Base-by-base conservation (phyloP, 371 early-diverging fungal species). In the Haplosporangium sp. region DNA sequence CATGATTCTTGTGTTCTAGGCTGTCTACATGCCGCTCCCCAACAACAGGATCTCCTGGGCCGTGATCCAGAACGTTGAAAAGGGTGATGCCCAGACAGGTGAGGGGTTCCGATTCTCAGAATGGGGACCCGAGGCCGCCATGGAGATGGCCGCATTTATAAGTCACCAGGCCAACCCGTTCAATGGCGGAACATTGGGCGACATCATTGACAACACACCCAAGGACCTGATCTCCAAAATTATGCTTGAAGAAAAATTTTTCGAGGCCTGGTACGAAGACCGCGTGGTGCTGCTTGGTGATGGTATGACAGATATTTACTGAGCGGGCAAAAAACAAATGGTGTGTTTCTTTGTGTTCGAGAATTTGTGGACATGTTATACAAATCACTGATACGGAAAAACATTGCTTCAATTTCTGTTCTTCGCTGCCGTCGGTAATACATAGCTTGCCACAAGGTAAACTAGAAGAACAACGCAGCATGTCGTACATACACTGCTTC, bases 1-100 rank as follows among this genome's bases (percentile, higher is more conserved):
- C 21, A 50, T 54, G 14, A 45, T 16, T 2, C 21, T 11, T 11
- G 29, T 14, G 1, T 36, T 43, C 51, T 54, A 69, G 75, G 47
- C 69, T 18, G 62, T 74, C 16, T 74, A 69, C 21, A 74, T 74
- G 75, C 69, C 69, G 23, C 62, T 74, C 0, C 75, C 75, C 0
- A 29, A 45, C 41, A 65, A 74, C 48, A 47, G 75, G 10, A 52
- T 74, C 40, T 69, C 69, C 1, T 74, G 75, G 75, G 75, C 75
- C 1, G 69, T 74, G 14, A 69, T 74, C 52, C 75, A 69, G 47
- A 74, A 74, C 23, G 69, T 68, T 0, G 54, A 64, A 0, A 41
- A 58, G 10, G 59, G 61, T 6, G 69, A 68, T 21, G 69, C 69
- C 20, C 29, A 21, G 20, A 60, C 42, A 10, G 65, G 69, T 6